phyloP scores from a whole-genome alignment of 2,329 filamentous ascomycete species.

The Sarocladium oryzae region DNA sequence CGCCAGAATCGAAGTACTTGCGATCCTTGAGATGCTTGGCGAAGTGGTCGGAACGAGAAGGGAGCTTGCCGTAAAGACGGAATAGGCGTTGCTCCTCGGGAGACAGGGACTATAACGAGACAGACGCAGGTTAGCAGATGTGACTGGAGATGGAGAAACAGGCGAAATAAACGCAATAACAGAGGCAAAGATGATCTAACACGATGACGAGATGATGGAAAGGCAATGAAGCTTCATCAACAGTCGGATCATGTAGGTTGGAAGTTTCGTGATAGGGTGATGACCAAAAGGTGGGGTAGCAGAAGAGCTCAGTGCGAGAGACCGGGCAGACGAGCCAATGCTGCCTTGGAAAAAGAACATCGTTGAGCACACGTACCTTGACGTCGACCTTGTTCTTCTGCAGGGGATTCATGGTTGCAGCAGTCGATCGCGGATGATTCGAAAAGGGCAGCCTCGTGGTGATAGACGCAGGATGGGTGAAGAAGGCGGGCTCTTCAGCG shows the following conservation, averaged over 20 bases:
- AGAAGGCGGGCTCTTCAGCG: background rate
- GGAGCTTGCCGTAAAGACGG: constrained; percentile 95
- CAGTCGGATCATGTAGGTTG: background rate
- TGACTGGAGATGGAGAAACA: no score
- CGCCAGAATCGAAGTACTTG: constrained; percentile 96
- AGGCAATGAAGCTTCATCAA: background rate
- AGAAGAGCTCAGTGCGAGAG: background rate
- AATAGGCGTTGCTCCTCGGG: constrained; percentile 95
- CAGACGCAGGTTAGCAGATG: constrained; percentile 15
- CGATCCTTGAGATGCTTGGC: constrained; percentile 99
- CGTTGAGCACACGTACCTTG: constrained; percentile 48
- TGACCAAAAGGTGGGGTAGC: constrained; percentile 1
- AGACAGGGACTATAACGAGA: constrained; percentile 63
- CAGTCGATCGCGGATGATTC: background rate
- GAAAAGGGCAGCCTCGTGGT: background rate
- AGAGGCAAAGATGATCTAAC: background rate
- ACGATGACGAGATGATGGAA: no score
- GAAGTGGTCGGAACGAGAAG: constrained; percentile 90
- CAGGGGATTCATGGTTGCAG: constrained; percentile 74
- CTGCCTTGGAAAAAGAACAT: background rate
- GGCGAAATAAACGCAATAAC: no score
- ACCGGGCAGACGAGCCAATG: background rate
- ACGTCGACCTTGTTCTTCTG: constrained; percentile 99
- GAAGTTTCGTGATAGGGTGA: background rate
- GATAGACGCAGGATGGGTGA: background rate